Evolutionary conservation across 2,329 filamentous ascomycete species (phyloP).

Genomic region (Colletotrichum limetticola): DNA sequence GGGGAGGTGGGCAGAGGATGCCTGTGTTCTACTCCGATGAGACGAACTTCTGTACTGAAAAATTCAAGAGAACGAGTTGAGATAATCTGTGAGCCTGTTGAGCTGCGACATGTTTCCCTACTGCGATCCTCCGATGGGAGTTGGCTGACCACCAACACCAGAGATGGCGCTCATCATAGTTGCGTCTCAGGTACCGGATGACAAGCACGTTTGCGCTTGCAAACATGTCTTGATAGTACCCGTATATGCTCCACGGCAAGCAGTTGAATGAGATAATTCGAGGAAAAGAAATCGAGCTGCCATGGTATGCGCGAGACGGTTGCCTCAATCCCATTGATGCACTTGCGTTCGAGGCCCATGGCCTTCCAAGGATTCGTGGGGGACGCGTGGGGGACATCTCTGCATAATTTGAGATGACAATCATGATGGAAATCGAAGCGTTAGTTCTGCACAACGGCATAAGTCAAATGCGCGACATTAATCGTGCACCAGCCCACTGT

Average conservation of each 20-base stretch:
- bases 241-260: background rate
- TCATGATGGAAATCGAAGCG: background rate
- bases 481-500: background rate
- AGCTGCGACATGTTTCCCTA: too few relatives aligned
- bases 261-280: background rate
- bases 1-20: too few relatives aligned
- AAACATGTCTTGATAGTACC: too few relatives aligned
- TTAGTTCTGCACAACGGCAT: conserved; percentile 8
- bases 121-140: too few relatives aligned
- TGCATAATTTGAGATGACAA: background rate
- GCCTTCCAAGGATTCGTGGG: conserved; percentile 4
- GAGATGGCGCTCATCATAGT: too few relatives aligned
- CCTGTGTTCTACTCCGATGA: too few relatives aligned
- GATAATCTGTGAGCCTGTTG: too few relatives aligned
- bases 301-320: background rate
- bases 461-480: background rate
- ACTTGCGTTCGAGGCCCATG: background rate
- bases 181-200: too few relatives aligned
- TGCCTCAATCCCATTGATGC: background rate
- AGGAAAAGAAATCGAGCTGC: background rate
- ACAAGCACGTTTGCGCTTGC: too few relatives aligned
- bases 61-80: too few relatives aligned
- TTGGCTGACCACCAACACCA: too few relatives aligned
- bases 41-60: too few relatives aligned
- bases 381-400: background rate